phyloP scores from a whole-genome alignment of 1,284 basidiomycete species.

The Cryptococcus sp. region DNA sequence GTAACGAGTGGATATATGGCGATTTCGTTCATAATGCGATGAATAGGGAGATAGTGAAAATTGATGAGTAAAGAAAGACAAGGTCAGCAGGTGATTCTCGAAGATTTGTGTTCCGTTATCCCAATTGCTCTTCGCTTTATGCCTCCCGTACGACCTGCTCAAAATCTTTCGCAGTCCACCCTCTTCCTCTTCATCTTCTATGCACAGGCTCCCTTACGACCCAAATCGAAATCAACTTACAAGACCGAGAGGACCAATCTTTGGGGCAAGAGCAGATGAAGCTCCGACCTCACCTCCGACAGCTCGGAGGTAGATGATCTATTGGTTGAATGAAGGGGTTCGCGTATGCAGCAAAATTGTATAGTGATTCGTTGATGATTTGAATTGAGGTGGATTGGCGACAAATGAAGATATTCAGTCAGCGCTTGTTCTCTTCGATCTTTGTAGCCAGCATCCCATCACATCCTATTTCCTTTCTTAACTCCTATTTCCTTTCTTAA shows the following conservation, averaged over 20 bases:
- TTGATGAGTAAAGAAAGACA: not conserved
- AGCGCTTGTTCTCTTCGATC: not conserved
- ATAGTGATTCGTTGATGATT: not conserved
- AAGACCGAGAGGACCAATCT: constrained; percentile 99
- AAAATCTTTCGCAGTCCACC: not conserved
- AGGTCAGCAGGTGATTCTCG: not conserved
- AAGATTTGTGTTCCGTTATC: not conserved
- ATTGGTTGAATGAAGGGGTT: not conserved
- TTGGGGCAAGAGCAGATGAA: constrained; percentile 96
- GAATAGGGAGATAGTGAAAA: not conserved
- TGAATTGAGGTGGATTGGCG: not conserved
- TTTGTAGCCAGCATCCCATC: no score
- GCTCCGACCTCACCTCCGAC: constrained; percentile 99
- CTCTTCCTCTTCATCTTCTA: not conserved
- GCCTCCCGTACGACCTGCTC: not conserved
- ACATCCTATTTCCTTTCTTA: no score
- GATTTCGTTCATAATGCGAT: not conserved
- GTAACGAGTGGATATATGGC: not conserved
- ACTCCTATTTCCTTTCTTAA: no score
- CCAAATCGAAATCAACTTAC: constrained; percentile 54
- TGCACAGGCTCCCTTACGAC: not conserved
- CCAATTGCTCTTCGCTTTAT: not conserved
- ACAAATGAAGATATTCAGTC: not conserved
- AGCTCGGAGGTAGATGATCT: constrained; percentile 97
- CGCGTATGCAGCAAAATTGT: not conserved